These are phyloP conservation scores for Phytophthora niederhauseri DNA, from an alignment of 352 stramenopile species.

Conservation along the genomic window DNA sequence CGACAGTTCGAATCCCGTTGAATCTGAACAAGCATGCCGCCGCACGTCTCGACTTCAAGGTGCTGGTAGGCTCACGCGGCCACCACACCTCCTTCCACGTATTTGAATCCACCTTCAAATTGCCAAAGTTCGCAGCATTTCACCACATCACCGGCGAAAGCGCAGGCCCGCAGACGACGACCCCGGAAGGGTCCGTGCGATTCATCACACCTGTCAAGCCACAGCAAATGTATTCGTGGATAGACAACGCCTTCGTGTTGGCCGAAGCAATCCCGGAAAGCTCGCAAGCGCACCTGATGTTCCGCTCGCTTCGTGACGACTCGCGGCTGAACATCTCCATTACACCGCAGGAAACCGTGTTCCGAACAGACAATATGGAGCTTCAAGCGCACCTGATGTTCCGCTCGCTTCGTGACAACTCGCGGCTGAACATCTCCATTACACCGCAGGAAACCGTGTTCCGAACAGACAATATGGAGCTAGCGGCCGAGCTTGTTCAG, in stretches of 20 bases:
- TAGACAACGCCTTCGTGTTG: slow-evolving; percentile 70
- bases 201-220: slow-evolving; percentile 78
- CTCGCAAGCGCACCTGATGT: slow-evolving; percentile 52
- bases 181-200: slow-evolving; percentile 58
- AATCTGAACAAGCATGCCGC: slow-evolving; percentile 72
- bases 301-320: slow-evolving; percentile 66
- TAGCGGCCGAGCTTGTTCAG: slow-evolving; percentile 89
- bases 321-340: slow-evolving; percentile 55
- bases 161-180: slow-evolving; percentile 26
- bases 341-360: slow-evolving; percentile 56
- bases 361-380: slow-evolving; percentile 88
- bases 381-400: no score
- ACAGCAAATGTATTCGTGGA: slow-evolving; percentile 75
- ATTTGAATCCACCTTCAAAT: slow-evolving; percentile 77
- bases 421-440: slow-evolving; percentile 50
- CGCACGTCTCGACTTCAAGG: slow-evolving; percentile 69
- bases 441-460: slow-evolving; percentile 66
- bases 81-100: slow-evolving; percentile 86
- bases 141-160: slow-evolving; percentile 47
- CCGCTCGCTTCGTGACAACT: slow-evolving; percentile 63
- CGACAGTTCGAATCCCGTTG: slow-evolving; percentile 55
- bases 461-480: slow-evolving; percentile 85
- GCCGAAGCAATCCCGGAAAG: slow-evolving; percentile 45
- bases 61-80: slow-evolving; percentile 82
- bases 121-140: slow-evolving; percentile 92